Conservation (phyloP, 495 filamentous ascomycete genomes). For the Penicillium waksmanii region DNA sequence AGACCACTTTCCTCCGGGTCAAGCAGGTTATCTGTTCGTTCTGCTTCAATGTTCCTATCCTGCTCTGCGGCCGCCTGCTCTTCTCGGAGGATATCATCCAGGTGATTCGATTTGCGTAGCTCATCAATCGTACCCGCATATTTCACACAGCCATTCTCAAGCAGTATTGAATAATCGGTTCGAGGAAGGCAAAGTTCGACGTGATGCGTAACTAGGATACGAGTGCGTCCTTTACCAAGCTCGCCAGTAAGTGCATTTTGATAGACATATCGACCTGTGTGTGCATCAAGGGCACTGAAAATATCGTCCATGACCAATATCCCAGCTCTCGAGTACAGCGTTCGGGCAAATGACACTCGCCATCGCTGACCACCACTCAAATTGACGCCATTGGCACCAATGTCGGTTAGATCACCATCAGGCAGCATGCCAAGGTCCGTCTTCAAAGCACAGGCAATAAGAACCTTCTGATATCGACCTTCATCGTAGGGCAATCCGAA, state of each 20-base stretch:
- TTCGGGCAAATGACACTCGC: slow-evolving; percentile 77
- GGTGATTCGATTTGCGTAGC: slow-evolving; percentile 24
- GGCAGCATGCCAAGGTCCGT: slow-evolving; percentile 76
- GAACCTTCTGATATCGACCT: slow-evolving; percentile 64
- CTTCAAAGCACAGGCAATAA: slow-evolving; percentile 69
- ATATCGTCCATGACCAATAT: slow-evolving; percentile 85
- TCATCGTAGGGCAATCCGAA: slow-evolving; percentile 71
- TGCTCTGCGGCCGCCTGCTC: slow-evolving; percentile 20
- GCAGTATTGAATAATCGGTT: slow-evolving; percentile 70
- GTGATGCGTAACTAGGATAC: slow-evolving; percentile 83
- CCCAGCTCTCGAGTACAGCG: slow-evolving; percentile 78
- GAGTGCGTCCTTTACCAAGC: slow-evolving; percentile 68
- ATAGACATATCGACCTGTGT: slow-evolving; percentile 78
- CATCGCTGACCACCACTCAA: slow-evolving; percentile 83
- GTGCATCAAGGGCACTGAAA: slow-evolving; percentile 70
- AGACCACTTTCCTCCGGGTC: slow-evolving; percentile 23
- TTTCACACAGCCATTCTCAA: slow-evolving; percentile 61
- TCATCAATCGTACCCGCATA: slow-evolving; percentile 35
- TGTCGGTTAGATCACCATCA: slow-evolving; percentile 77
- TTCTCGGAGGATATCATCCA: slow-evolving; percentile 31
- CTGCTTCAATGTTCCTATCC: slow-evolving; percentile 5
- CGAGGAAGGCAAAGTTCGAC: slow-evolving; percentile 69
- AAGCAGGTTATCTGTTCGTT: slow-evolving; percentile 6
- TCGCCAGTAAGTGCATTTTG: slow-evolving; percentile 74
- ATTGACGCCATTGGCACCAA: slow-evolving; percentile 83